These are phyloP conservation scores for Boletus reticuloceps DNA, from an alignment of 768 basidiomycete genomes.

Conservation along the genomic window DNA sequence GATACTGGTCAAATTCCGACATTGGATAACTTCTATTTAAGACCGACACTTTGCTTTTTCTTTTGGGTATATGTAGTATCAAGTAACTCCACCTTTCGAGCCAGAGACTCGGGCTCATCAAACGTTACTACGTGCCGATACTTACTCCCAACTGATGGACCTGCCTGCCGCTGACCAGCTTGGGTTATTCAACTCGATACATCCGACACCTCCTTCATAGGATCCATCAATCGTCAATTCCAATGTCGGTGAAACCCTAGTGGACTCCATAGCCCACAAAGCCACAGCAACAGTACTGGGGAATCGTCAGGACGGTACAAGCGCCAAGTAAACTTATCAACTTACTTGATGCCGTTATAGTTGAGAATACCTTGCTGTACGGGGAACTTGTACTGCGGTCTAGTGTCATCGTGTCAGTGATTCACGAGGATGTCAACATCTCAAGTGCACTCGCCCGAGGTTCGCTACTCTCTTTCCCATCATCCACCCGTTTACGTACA, in stretches of 20 bases:
- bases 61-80: too few relatives aligned
- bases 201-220: conserved; percentile 66
- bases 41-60: too few relatives aligned
- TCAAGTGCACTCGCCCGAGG: conserved; percentile 48
- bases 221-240: conserved; percentile 52
- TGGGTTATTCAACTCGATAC: conserved; percentile 57
- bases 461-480: conserved; percentile 79
- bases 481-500: conserved; percentile 90
- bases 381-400: conserved; percentile 79
- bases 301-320: conserved; percentile 1
- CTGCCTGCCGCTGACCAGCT: conserved; percentile 42
- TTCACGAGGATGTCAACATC: neutral
- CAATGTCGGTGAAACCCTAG: conserved; percentile 48
- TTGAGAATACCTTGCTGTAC: conserved; percentile 80
- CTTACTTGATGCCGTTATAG: conserved; percentile 67
- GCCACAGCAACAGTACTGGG: conserved; percentile 58
- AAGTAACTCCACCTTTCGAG: too few relatives aligned
- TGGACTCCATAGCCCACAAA: conserved; percentile 63
- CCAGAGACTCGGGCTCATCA: too few relatives aligned
- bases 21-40: neutral
- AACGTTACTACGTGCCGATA: too few relatives aligned
- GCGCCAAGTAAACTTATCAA: neutral
- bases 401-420: conserved; percentile 24
- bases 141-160: neutral
- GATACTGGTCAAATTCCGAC: neutral